These are phyloP conservation scores for Mollisia scopiformis DNA, from an alignment of 2,329 filamentous ascomycete species.

Conservation along the genomic window DNA sequence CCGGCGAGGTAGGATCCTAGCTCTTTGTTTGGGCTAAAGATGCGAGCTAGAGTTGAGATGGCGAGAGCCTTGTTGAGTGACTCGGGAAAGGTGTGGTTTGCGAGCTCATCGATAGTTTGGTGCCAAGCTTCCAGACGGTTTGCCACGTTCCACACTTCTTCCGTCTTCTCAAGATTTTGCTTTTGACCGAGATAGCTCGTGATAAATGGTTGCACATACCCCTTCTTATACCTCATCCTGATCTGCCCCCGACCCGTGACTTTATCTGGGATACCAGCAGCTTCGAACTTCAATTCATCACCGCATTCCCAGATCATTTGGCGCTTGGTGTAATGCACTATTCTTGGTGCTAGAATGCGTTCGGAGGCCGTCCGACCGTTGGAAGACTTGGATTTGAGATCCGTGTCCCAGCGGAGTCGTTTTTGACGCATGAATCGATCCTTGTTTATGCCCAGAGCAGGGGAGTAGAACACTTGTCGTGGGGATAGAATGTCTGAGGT, in stretches of 20 bases:
- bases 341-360: constrained; percentile 18
- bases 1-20: constrained; percentile 13
- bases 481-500: background rate
- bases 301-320: constrained; percentile 27
- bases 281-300: constrained; percentile 7
- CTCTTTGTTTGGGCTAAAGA: background rate
- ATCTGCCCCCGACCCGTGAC: background rate
- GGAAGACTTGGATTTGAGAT: background rate
- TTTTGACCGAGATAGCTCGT: background rate
- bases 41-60: constrained; percentile 27
- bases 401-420: constrained; percentile 6
- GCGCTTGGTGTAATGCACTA: constrained; percentile 18
- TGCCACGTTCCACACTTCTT: background rate
- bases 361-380: constrained; percentile 17
- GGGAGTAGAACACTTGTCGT: constrained; percentile 8
- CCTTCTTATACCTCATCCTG: constrained; percentile 7
- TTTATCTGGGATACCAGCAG: constrained; percentile 4
- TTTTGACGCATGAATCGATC: constrained; percentile 2
- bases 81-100: constrained; percentile 22
- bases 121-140: constrained; percentile 12
- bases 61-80: constrained; percentile 29
- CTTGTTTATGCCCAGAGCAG: constrained; percentile 5
- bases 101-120: constrained; percentile 22
- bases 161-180: too few relatives aligned
- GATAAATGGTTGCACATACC: constrained; percentile 8